Evolutionary conservation across 129 eudicot species (phyloP).

Genomic region (Artemisia annua): DNA sequence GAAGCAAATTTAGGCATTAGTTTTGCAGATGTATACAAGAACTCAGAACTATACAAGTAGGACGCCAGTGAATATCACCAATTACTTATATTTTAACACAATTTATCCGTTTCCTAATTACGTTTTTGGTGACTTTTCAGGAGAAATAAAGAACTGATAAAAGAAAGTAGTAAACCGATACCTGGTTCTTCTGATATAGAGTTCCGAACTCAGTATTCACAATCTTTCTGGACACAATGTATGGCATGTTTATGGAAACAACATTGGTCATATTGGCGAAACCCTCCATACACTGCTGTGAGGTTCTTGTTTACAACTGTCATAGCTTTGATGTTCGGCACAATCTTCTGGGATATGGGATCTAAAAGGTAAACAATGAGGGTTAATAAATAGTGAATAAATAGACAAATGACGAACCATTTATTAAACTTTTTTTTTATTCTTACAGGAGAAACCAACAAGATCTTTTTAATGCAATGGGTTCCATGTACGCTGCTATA

Average conservation of each 20-base stretch:
- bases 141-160: slow-evolving; percentile 72
- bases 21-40: slow-evolving; percentile 65
- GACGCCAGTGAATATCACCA: slow-evolving; percentile 4
- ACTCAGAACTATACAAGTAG: slow-evolving; percentile 71
- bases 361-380: slow-evolving; percentile 46
- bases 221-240: slow-evolving; percentile 66
- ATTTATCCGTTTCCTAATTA: background rate
- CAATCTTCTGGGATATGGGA: slow-evolving; percentile 87
- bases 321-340: slow-evolving; percentile 79
- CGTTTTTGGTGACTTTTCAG: slow-evolving; percentile 33
- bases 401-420: background rate
- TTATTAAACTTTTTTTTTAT: slow-evolving; percentile 13
- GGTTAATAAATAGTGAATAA: background rate
- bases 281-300: slow-evolving; percentile 89
- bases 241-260: slow-evolving; percentile 97
- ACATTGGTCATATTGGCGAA: slow-evolving; percentile 85
- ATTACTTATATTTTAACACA: background rate
- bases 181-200: slow-evolving; percentile 68
- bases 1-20: slow-evolving; percentile 59
- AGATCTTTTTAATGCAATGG: slow-evolving; percentile 84
- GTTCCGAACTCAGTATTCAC: slow-evolving; percentile 67
- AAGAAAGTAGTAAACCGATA: slow-evolving; percentile 63
- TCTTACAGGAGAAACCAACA: slow-evolving; percentile 46
- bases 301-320: slow-evolving; percentile 69
- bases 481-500: slow-evolving; percentile 87